Base-by-base conservation (phyloP, 1,284 basidiomycete genomes). In the Cutaneotrichosporon mucoides region DNA sequence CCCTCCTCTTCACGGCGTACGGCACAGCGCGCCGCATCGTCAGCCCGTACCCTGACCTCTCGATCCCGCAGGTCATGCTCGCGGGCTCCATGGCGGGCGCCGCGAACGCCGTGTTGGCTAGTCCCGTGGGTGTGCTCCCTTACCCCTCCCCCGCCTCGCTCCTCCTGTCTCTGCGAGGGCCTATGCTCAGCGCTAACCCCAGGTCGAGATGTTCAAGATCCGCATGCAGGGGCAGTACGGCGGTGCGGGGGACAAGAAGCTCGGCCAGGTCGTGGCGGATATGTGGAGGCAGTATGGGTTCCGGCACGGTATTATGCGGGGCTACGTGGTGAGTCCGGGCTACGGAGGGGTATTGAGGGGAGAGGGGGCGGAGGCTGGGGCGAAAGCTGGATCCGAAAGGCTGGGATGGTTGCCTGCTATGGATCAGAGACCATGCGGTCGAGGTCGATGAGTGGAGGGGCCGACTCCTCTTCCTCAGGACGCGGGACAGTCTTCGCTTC, bases 51-150 rank as follows among this genome's bases (percentile, higher is more conserved):
- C 89, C 89, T 10, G 83, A 91, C 53, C 81, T 95, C 4, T 86
- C 87, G 0, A 81, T 95, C 50, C 82, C 83, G 13, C 85, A 98
- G 76, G 89, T 86, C 8, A 90, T 91, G 0, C 75, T 85, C 0
- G 94, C 95, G 0, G 95, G 95, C 0, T 84, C 86, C 0, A 89
- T 96, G 82, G 95, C 95, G 0, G 94, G 94, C 12, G 91, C 89
- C 0, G 85, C 84, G 0, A 96, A 98, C 70, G 86, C 92, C 16
- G 77, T 96, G 12, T 83, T 95, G 1, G 91, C 92, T 0, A 89
- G 88, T 74, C 94, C 95, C 59, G 90, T 89, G 49, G 50, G 82
- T 70, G 1, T n/a, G 12, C 15, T 16, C 15, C 9, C 6, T 45
- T 4, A n/a, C n/a, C n/a, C n/a, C n/a, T n/a, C n/a, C 24, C 24